Evolutionary conservation across 129 eudicot genomes (phyloP), one percentile per base, ranked within the genome.

Genomic region (Centrapalus pauciflorus): DNA sequence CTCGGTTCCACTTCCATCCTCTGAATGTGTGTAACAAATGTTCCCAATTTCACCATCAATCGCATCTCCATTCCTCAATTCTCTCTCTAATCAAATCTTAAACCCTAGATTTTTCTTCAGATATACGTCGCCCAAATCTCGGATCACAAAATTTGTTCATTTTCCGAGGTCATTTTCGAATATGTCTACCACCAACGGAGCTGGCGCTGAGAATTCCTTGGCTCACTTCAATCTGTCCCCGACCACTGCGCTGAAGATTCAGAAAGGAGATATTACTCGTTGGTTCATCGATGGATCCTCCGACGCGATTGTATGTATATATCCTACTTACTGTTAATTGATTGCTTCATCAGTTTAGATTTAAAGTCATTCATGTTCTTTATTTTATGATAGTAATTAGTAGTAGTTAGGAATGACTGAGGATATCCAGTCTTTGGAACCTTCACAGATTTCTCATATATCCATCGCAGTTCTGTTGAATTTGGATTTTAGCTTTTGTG

Each of bases 251-350:
- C 77, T 91, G 29, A 85, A 85, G 82, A 88, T 91, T 64, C 86
- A 74, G 76, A 83, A 79, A 80, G 95, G 98, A 9, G 98, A 91
- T 72, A 87, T 91, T 29, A 91, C 98, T 66, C 79, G 64, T 29
- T 91, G 98, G 98, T 83, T 65, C 65, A 71, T 91, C 48, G 95
- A 91, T 77, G 85, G 87, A 55, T 82, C 89, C 13, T 87, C 98
- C 50, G 96, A 91, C 49, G 97, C 96, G 6, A 85, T 91, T 72
- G 97, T 91, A 71, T 61, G 71, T 64, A 11, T 20, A 59, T 45
- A 35, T 29, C n/a, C n/a, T n/a, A n/a, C n/a, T n/a, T 0, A 17
- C 11, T 10, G 27, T 30, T 3, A n/a, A n/a, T 19, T 30, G 4
- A 37, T 59, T 37, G 35, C 10, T 61, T 27, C 8, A 38, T 50